Evolutionary conservation across 2,329 filamentous ascomycete genomes (phyloP).

Genomic region (Cadophora malorum): DNA sequence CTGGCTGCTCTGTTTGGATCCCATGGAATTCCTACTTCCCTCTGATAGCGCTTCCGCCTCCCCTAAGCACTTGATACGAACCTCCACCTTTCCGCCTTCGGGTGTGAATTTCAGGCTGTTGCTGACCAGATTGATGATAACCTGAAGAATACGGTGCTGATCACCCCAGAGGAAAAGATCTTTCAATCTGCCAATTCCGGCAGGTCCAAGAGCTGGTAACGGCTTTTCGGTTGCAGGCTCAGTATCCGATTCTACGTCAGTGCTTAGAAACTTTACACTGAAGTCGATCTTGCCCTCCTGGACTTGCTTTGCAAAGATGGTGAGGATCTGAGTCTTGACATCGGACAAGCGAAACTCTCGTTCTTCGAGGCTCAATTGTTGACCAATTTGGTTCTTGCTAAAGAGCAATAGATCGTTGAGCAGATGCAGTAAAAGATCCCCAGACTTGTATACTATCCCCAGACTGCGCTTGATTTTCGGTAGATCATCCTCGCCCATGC

Average conservation of each 20-base stretch:
- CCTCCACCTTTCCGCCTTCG: slow-evolving; percentile 72
- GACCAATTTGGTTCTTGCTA: slow-evolving; percentile 92
- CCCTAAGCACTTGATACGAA: slow-evolving; percentile 76
- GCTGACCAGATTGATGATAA: slow-evolving; percentile 92
- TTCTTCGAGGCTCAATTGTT: slow-evolving; percentile 81
- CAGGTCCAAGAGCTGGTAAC: slow-evolving; percentile 66
- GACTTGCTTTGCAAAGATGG: slow-evolving; percentile 91
- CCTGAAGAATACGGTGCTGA: slow-evolving; percentile 86
- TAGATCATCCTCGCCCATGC: slow-evolving; percentile 88
- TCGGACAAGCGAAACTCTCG: slow-evolving; percentile 87
- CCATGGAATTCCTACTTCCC: slow-evolving; percentile 40
- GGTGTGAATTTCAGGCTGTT: slow-evolving; percentile 94
- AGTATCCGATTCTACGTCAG: slow-evolving; percentile 46
- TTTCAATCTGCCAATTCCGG: slow-evolving; percentile 24
- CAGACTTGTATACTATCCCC: slow-evolving; percentile 88
- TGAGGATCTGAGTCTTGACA: slow-evolving; percentile 79
- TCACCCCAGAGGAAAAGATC: slow-evolving; percentile 79
- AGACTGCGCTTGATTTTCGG: slow-evolving; percentile 80
- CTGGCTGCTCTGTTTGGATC: slow-evolving; percentile 41
- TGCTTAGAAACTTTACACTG: slow-evolving; percentile 71
- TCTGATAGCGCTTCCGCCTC: slow-evolving; percentile 50
- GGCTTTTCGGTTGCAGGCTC: slow-evolving; percentile 40
- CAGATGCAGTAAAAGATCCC: slow-evolving; percentile 82
- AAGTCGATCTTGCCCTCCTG: slow-evolving; percentile 80
- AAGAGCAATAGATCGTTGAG: slow-evolving; percentile 91